Evolutionary conservation across 73 alveolate genomes (phyloP).

Genomic region (Tetrahymena malaccensis): DNA sequence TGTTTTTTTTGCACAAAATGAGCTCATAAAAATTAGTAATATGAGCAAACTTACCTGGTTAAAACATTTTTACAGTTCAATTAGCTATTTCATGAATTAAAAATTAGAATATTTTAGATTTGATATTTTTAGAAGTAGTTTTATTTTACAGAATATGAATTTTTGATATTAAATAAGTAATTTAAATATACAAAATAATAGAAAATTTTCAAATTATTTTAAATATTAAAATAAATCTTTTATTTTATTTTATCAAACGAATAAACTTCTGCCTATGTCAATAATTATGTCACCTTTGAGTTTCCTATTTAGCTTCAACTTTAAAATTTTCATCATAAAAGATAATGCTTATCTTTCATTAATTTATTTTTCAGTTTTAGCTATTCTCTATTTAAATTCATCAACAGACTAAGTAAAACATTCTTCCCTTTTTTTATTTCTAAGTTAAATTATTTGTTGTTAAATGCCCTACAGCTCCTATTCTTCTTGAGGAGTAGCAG

Average conservation of each 20-base stretch:
- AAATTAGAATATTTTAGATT: not conserved
- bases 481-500: not conserved
- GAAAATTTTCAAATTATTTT: not conserved
- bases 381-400: not conserved
- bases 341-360: not conserved
- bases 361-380: not conserved
- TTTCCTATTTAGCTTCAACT: not conserved
- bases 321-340: not conserved
- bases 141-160: not conserved
- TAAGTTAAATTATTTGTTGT: not conserved
- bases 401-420: not conserved
- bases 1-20: not conserved
- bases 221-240: not conserved
- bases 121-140: not conserved
- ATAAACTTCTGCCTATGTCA: not conserved
- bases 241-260: not conserved
- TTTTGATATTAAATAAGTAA: no score
- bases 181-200: no score
- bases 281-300: not conserved
- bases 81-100: not conserved
- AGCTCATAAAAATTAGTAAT: not conserved
- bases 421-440: not conserved
- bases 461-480: not conserved
- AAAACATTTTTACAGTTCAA: no score
- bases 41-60: not conserved